Conservation (phyloP, 2,329 filamentous ascomycete genomes). For the Didymella pomorum region DNA sequence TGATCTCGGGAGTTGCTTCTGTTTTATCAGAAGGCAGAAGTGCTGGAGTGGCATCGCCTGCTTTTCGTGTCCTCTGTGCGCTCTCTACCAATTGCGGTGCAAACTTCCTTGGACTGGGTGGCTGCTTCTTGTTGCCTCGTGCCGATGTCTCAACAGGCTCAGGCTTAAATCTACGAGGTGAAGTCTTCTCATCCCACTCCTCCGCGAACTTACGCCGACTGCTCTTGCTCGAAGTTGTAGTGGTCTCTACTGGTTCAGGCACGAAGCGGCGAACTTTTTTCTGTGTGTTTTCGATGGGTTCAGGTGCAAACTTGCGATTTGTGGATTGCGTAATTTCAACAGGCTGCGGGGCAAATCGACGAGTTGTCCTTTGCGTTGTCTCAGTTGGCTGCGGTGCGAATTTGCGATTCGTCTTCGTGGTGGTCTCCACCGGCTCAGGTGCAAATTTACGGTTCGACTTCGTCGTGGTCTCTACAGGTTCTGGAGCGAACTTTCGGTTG, state of each 20-base stretch:
- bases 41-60: slow-evolving; percentile 69
- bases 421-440: slow-evolving; percentile 71
- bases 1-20: slow-evolving; percentile 67
- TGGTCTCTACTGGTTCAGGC: slow-evolving; percentile 41
- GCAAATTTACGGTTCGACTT: slow-evolving; percentile 39
- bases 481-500: slow-evolving; percentile 65
- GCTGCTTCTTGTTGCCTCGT: slow-evolving; percentile 34
- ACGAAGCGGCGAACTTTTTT: slow-evolving; percentile 54
- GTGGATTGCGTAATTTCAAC: slow-evolving; percentile 70
- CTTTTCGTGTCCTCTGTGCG: slow-evolving; percentile 73
- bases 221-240: slow-evolving; percentile 28
- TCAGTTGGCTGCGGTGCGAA: slow-evolving; percentile 53
- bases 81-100: slow-evolving; percentile 84
- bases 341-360: slow-evolving; percentile 56
- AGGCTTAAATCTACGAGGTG: slow-evolving; percentile 39
- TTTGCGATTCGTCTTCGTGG: slow-evolving; percentile 61
- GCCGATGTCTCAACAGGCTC: slow-evolving; percentile 41
- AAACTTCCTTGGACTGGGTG: slow-evolving; percentile 61
- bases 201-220: slow-evolving; percentile 41
- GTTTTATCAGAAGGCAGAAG: slow-evolving; percentile 74
- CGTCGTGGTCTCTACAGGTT: slow-evolving; percentile 51
- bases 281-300: slow-evolving; percentile 51
- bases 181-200: slow-evolving; percentile 37
- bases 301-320: slow-evolving; percentile 57
- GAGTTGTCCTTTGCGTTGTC: slow-evolving; percentile 42